These are phyloP conservation scores for Boletus calvinii DNA, from an alignment of 1,284 basidiomycete genomes.

Conservation along the genomic window DNA sequence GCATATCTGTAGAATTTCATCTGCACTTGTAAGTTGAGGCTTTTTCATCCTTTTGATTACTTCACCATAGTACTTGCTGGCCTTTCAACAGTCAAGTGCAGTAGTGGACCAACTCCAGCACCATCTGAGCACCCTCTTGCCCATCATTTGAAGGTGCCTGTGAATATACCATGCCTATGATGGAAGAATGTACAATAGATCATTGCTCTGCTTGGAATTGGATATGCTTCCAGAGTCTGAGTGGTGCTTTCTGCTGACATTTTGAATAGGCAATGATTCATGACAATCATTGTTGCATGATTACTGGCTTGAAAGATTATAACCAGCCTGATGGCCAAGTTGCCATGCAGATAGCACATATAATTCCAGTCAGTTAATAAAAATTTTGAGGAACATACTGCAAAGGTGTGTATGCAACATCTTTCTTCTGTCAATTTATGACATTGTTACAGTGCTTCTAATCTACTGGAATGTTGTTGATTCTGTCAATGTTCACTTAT, in stretches of 20 bases:
- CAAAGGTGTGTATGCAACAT: not conserved
- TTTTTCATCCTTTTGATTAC: not conserved
- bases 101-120: not conserved
- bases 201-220: not conserved
- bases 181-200: not conserved
- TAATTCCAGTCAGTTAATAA: not conserved
- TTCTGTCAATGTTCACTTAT: not conserved
- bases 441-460: not conserved
- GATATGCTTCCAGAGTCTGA: not conserved
- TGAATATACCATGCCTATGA: not conserved
- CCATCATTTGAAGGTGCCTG: conserved; percentile 3
- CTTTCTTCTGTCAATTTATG: not conserved
- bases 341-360: not conserved
- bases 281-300: not conserved
- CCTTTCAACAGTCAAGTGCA: not conserved
- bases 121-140: conserved; percentile 2
- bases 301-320: not conserved
- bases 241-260: not conserved
- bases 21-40: not conserved
- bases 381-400: not conserved
- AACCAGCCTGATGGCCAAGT: not conserved
- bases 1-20: conserved; percentile 2
- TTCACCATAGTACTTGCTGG: too few species aligned
- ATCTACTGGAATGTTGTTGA: not conserved
- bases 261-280: conserved; percentile 1